A percentile compares a stretch with the other conserved stretches of the same genome.
These are phyloP conservation scores for Exophiala sp. DNA, from an alignment of 2,329 filamentous ascomycete species.

Conservation along the genomic window DNA sequence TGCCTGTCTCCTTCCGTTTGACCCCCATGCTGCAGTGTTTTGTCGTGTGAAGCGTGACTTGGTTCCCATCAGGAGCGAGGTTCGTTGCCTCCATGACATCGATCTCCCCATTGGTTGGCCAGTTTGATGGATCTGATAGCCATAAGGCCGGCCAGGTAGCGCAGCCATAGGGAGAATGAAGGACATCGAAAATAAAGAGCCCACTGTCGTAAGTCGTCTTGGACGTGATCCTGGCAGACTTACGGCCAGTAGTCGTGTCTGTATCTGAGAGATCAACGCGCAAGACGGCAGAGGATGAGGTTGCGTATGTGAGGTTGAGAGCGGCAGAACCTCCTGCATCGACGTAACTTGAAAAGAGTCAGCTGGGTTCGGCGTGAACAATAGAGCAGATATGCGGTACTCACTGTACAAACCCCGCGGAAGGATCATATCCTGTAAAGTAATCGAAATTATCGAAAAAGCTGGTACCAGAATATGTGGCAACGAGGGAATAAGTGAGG, in stretches of 20 bases:
- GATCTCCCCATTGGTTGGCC: constrained; percentile 43
- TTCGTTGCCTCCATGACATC: constrained; percentile 51
- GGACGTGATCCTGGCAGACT: constrained; percentile 67
- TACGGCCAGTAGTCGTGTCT: constrained; percentile 55
- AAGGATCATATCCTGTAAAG: constrained; percentile 41
- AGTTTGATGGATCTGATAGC: constrained; percentile 50
- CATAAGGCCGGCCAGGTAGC: constrained; percentile 66
- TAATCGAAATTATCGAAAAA: constrained; percentile 47
- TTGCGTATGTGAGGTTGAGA: constrained; percentile 58
- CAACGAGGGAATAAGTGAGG: constrained; percentile 38
- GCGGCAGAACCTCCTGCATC: constrained; percentile 33
- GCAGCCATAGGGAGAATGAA: constrained; percentile 68
- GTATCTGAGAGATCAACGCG: constrained; percentile 58
- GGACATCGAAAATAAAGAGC: constrained; percentile 64
- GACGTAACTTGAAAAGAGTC: constrained; percentile 35
- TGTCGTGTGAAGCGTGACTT: constrained; percentile 46
- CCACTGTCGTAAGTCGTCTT: constrained; percentile 58
- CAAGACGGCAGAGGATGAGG: constrained; percentile 49
- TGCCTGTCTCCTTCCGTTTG: constrained; percentile 44
- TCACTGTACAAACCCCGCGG: constrained; percentile 44
- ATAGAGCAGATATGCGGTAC: constrained; percentile 25
- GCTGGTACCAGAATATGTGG: constrained; percentile 38
- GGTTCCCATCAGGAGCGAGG: constrained; percentile 43
- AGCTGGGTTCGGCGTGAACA: background rate
- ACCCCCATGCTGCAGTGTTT: constrained; percentile 35